Conservation (phyloP, 2,329 filamentous ascomycete genomes). For the Aspergillus sp. region DNA sequence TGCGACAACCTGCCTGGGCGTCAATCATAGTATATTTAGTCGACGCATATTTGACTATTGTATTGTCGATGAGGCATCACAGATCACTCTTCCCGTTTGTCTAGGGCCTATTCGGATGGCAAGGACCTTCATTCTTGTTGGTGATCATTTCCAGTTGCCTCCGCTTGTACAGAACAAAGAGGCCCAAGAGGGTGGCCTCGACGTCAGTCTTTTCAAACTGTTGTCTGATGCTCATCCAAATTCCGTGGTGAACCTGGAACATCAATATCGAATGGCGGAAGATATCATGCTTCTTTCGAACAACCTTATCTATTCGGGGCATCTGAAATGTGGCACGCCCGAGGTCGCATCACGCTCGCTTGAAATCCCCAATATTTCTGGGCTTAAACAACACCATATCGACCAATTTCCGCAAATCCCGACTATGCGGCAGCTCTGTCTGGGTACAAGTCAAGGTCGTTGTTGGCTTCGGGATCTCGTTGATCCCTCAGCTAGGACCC, state of each 20-base stretch:
- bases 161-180: constrained; percentile 90
- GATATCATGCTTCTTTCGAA: constrained; percentile 95
- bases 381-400: constrained; percentile 53
- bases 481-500: constrained; percentile 63
- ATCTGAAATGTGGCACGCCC: constrained; percentile 79
- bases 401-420: constrained; percentile 14
- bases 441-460: constrained; percentile 38
- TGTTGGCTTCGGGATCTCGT: constrained; percentile 77
- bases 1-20: constrained; percentile 87
- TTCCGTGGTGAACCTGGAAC: constrained; percentile 84
- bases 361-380: constrained; percentile 58
- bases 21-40: constrained; percentile 81
- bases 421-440: constrained; percentile 46
- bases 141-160: constrained; percentile 92
- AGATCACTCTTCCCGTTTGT: constrained; percentile 93
- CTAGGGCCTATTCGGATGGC: constrained; percentile 91
- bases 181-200: constrained; percentile 76
- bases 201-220: constrained; percentile 88
- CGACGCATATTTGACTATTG: constrained; percentile 94
- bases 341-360: constrained; percentile 65
- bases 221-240: constrained; percentile 81
- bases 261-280: constrained; percentile 97
- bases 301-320: constrained; percentile 83
- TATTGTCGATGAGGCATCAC: constrained; percentile 95
- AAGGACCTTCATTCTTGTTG: constrained; percentile 85